These are phyloP conservation scores for Chenopodium quinoa DNA, from an alignment of 148 eudicot species.

Conservation along the genomic window DNA sequence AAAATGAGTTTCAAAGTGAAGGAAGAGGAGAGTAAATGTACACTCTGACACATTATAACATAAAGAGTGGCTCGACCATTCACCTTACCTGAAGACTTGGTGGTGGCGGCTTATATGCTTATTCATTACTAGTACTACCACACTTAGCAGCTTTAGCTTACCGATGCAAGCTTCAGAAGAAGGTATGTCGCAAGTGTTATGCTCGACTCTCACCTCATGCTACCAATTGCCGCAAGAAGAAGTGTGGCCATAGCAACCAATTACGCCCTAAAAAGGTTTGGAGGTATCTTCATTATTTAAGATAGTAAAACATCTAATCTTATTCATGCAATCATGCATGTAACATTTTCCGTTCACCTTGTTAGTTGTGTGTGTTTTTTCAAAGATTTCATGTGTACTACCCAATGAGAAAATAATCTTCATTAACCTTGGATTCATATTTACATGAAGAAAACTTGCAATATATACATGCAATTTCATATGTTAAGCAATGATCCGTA, in stretches of 20 bases:
- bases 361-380: too few species aligned
- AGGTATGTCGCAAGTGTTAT: slow-evolving; percentile 14
- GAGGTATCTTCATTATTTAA: background rate
- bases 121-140: background rate
- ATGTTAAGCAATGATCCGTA: background rate
- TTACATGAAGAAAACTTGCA: background rate
- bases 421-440: background rate
- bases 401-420: too few species aligned
- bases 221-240: slow-evolving; percentile 23
- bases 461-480: slow-evolving; percentile 14
- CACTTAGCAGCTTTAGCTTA: background rate
- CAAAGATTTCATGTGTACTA: too few species aligned
- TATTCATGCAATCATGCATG: background rate
- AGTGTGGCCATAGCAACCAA: slow-evolving; percentile 18
- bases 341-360: too few species aligned
- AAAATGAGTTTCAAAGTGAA: background rate
- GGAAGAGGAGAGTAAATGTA: background rate
- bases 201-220: background rate
- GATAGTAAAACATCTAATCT: too few species aligned
- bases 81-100: slow-evolving; percentile 3
- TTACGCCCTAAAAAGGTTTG: slow-evolving; percentile 8
- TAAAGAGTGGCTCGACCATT: background rate
- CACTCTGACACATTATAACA: background rate
- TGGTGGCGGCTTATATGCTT: background rate
- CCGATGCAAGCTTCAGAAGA: background rate